Evolutionary conservation across 768 basidiomycete genomes (phyloP), one percentile per base, ranked within the genome.

Genomic region (Mycena rebaudengoi): DNA sequence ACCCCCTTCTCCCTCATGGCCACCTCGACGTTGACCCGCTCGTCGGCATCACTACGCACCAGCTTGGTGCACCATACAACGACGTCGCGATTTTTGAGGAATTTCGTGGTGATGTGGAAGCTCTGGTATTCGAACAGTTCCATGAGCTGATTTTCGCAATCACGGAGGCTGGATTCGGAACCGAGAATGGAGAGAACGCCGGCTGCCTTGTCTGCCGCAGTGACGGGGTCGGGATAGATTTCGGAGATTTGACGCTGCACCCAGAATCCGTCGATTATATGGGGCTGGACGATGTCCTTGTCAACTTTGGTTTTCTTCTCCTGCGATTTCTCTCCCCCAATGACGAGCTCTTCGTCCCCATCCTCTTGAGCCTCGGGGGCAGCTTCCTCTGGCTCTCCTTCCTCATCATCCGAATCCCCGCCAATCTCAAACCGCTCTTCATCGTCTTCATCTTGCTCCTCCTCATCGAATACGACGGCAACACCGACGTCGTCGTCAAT

Each of bases 31-130:
- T 98, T 94, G 41, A 96, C 88, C 45, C 91, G 87, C 74, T 95
- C 94, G 44, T 98, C 91, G 0, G 92, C 92, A 69, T 91, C 89
- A 55, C 91, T 91, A 25, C 97, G 88, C 77, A 95, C 92, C 50
- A 98, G 86, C 78, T 96, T 96, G 46, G 98, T 99, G 71, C 95
- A 98, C 98, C 98, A 99, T 0, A 98, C 95, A 49, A 99, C 83
- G 60, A 95, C 91, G 52, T 99, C 98, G 57, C 96, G 88, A 80
- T 99, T 99, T 78, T 96, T 95, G 74, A 97, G 86, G 72, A 99
- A 91, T 62, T 89, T 91, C 16, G 91, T 90, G 69, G 94, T 95
- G 67, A 96, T 87, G 59, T 95, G 90, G 83, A 96, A 97, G 74
- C 90, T 90, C 73, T 92, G 86, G 78, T 92, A 98, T 51, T 98